A percentile compares a stretch with the other conserved stretches of the same genome.
phyloP scores from a whole-genome alignment of 1,284 basidiomycete genomes.

The Rhodotorula sp. region DNA sequence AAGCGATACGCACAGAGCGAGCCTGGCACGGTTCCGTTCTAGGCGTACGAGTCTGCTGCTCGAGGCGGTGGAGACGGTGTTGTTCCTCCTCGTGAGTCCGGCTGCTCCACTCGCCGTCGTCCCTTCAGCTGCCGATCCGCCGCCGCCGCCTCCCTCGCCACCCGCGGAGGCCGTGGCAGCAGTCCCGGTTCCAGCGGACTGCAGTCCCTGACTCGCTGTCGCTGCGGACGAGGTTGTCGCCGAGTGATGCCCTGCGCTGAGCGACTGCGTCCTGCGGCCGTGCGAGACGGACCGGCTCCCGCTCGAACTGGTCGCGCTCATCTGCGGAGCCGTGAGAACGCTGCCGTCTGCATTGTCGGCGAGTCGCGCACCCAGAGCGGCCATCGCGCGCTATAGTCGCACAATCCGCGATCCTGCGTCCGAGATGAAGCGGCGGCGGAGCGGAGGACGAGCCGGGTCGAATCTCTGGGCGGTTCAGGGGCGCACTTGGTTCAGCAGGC shows the following conservation, averaged over 20 bases:
- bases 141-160: not conserved
- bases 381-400: not conserved
- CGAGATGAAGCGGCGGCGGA: not conserved
- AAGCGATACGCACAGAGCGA: constrained; percentile 29
- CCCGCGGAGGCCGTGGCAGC: not conserved
- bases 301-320: not conserved
- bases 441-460: not conserved
- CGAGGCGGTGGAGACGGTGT: constrained; percentile 32
- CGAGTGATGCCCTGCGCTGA: constrained; percentile 1
- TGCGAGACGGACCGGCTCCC: not conserved
- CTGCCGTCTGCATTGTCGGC: not conserved
- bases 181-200: not conserved
- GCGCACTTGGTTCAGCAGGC: too few relatives aligned
- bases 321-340: not conserved
- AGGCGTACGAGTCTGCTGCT: constrained; percentile 26
- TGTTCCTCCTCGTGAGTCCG: constrained; percentile 29
- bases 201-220: not conserved
- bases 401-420: not conserved
- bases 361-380: not conserved
- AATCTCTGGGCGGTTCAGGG: not conserved
- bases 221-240: not conserved
- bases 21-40: constrained; percentile 29
- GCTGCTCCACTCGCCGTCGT: not conserved
- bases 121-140: not conserved
- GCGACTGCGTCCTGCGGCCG: not conserved